phyloP scores from a whole-genome alignment of 331 rosid species.

The Ulmus americana region DNA sequence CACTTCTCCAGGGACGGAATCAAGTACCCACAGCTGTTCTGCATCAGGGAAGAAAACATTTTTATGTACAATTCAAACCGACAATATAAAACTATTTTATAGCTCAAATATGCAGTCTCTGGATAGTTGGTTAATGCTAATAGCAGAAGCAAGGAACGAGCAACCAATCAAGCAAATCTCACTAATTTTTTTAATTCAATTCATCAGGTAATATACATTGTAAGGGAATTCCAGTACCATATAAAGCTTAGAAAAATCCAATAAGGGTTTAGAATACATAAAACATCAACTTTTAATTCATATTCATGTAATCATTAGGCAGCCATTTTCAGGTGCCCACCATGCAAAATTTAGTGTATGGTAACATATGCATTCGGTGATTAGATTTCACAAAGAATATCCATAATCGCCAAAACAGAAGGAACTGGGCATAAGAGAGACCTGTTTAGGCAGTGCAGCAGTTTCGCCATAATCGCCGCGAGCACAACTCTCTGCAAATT shows the following conservation, averaged over 20 bases:
- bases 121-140: not conserved
- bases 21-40: constrained; percentile 91
- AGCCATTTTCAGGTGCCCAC: not conserved
- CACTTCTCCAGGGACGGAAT: constrained; percentile 76
- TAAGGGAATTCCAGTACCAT: too few species aligned
- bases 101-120: not conserved
- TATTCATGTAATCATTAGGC: not conserved
- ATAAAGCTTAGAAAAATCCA: too few species aligned
- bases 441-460: constrained; percentile 68
- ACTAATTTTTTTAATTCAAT: not conserved
- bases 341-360: not conserved
- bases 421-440: constrained; percentile 16
- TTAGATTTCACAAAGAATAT: not conserved
- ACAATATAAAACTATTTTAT: not conserved
- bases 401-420: not conserved
- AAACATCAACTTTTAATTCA: not conserved
- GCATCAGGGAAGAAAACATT: constrained; percentile 34
- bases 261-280: not conserved
- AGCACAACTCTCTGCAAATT: constrained; percentile 54
- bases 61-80: constrained; percentile 18
- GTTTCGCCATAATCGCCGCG: constrained; percentile 64
- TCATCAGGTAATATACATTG: not conserved
- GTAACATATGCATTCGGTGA: not conserved
- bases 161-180: not conserved
- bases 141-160: not conserved